Base-by-base conservation (phyloP, 306 rosid genomes). In the Begonia peltatifolia region DNA sequence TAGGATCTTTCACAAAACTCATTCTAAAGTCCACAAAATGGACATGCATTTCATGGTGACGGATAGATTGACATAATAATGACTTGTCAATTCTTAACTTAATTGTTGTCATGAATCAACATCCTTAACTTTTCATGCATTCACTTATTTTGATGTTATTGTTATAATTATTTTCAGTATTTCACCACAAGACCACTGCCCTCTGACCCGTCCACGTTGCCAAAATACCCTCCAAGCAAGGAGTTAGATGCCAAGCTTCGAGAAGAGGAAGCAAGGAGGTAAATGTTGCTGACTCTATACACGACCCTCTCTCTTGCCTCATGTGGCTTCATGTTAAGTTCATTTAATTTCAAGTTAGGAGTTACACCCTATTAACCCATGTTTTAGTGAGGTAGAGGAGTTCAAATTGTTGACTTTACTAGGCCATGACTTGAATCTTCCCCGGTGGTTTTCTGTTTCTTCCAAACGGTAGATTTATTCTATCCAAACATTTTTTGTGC, bases 141-240 rank as follows among this genome's bases (percentile, higher is more conserved):
- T 7, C 38, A 30, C 38, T 30, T 30, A 30, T 30, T 25, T 30
- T 30, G 38, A 30, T 30, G 38, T 30, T 30, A 30, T 30, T 30
- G 6, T 30, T 30, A 30, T 30, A 5, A 30, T 30, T 30, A 30
- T 41, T 60, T 60, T 23, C 68, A 87, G 96, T 87, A 81, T 72
- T 84, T 84, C 73, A 84, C 75, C 13, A 59, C 87, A 46, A 54
- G 44, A 62, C 96, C 94, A 14, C 81, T 72, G 71, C 87, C 96
- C 41, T 72, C 76, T 57, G 75, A 78, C 67, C 96, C 94, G 38
- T 81, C 76, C 50, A 52, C 72, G 61, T 68, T 87, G 75, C 96
- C 94, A 5, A 79, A 75, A 65, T 81, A 81, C 60, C 87, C 87
- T 48, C 94, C 96, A 0, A 81, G 85, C 76, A 87, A 87, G 79